phyloP scores from a whole-genome alignment of 768 basidiomycete species.

The Suillus discolor region DNA sequence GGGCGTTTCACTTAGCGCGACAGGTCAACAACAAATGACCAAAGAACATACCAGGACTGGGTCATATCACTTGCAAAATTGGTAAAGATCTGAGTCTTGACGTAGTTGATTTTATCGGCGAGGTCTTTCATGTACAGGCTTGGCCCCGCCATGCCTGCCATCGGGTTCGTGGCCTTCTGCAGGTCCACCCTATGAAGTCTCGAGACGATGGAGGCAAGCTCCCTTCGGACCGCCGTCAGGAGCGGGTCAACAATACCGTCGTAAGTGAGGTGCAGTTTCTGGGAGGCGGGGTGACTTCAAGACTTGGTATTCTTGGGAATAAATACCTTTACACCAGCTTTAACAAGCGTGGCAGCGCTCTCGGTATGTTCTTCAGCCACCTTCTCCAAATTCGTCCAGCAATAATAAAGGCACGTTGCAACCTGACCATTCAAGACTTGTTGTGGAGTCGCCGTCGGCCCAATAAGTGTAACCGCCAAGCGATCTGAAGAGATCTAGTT shows the following conservation, averaged over 20 bases:
- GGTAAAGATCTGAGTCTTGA: conserved; percentile 78
- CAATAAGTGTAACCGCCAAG: conserved; percentile 71
- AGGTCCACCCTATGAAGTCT: conserved; percentile 88
- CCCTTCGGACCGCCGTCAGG: conserved; percentile 71
- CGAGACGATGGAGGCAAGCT: conserved; percentile 76
- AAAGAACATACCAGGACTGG: conserved; percentile 64
- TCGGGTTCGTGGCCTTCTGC: conserved; percentile 67
- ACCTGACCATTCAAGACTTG: conserved; percentile 79
- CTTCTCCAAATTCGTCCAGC: conserved; percentile 66
- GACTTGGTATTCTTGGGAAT: background rate
- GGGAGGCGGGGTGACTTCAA: background rate
- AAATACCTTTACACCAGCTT: conserved; percentile 61
- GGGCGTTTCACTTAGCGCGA: background rate
- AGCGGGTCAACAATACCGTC: conserved; percentile 64
- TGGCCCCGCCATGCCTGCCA: conserved; percentile 48
- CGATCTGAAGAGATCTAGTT: conserved; percentile 74
- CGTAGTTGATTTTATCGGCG: conserved; percentile 80
- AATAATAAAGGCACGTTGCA: conserved; percentile 79
- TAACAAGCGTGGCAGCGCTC: conserved; percentile 54
- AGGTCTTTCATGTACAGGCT: conserved; percentile 94
- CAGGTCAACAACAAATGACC: background rate
- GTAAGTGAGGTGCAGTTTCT: conserved; percentile 57
- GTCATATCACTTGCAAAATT: conserved; percentile 75
- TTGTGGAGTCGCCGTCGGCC: conserved; percentile 77
- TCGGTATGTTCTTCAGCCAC: conserved; percentile 69